Conservation (phyloP, 495 filamentous ascomycete genomes). For the Umbilicaria muhlenbergii region DNA sequence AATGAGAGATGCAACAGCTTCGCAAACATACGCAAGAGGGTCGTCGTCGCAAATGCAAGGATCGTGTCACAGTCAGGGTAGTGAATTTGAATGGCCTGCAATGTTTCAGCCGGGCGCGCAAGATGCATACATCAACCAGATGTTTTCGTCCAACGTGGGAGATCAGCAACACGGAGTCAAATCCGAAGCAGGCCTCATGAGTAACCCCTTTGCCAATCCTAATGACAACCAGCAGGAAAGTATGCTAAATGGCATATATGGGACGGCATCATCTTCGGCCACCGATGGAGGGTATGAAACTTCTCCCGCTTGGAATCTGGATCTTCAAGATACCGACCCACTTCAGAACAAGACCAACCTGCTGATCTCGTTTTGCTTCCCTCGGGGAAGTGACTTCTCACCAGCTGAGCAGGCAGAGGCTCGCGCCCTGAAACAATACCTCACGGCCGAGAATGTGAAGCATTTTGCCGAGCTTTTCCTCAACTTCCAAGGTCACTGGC, state of each 20-base stretch:
- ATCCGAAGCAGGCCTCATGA: slow-evolving; percentile 28
- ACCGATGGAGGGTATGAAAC: slow-evolving; percentile 26
- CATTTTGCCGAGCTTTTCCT: slow-evolving; percentile 44
- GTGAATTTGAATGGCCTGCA: slow-evolving; percentile 49
- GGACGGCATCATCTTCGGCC: slow-evolving; percentile 30
- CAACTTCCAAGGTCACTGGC: slow-evolving; percentile 51
- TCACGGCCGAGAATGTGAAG: slow-evolving; percentile 43
- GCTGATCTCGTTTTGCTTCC: slow-evolving; percentile 38
- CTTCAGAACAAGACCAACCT: slow-evolving; percentile 34
- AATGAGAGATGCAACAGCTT: too few relatives aligned
- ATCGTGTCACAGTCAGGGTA: neutral
- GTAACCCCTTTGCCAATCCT: slow-evolving; percentile 10
- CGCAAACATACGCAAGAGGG: too few relatives aligned
- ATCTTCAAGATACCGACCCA: slow-evolving; percentile 24
- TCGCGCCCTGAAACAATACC: slow-evolving; percentile 29
- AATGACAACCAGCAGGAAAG: slow-evolving; percentile 16
- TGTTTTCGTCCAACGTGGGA: slow-evolving; percentile 39
- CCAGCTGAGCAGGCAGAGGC: slow-evolving; percentile 17
- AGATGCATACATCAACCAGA: slow-evolving; percentile 42
- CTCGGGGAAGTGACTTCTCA: slow-evolving; percentile 21
- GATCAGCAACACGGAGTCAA: slow-evolving; percentile 31
- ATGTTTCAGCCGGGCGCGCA: slow-evolving; percentile 57
- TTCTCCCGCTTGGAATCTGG: slow-evolving; percentile 16
- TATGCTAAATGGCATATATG: slow-evolving; percentile 31
- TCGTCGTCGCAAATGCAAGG: too few relatives aligned